These are phyloP conservation scores for Exidia glandulosa DNA, from an alignment of 768 basidiomycete genomes.

Conservation along the genomic window DNA sequence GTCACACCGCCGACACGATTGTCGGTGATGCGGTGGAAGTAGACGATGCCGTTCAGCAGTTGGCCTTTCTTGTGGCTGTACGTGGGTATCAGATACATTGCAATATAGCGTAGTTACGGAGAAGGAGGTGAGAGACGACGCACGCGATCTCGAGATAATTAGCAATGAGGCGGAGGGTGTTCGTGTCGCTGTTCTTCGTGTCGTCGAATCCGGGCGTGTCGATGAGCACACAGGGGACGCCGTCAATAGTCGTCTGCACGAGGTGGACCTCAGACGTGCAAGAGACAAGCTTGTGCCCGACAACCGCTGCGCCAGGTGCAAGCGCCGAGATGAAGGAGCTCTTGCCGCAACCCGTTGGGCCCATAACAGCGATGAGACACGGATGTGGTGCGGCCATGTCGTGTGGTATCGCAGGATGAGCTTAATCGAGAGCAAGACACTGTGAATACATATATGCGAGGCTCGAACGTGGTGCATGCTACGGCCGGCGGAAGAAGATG, in stretches of 20 bases:
- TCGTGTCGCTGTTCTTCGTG: not conserved
- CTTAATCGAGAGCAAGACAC: too few relatives aligned
- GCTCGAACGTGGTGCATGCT: too few relatives aligned
- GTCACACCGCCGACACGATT: not conserved
- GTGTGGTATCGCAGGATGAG: too few relatives aligned
- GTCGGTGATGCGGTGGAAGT: constrained; percentile 2
- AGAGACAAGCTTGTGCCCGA: constrained; percentile 37
- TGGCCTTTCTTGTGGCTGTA: not conserved
- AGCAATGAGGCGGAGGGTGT: not conserved
- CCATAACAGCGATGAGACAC: too few relatives aligned
- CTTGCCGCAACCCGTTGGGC: not conserved
- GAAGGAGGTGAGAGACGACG: not conserved
- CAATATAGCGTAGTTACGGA: too few relatives aligned
- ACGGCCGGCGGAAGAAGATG: too few relatives aligned
- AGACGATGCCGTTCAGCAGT: not conserved
- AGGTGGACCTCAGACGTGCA: constrained; percentile 38
- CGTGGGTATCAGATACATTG: too few relatives aligned
- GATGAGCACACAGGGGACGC: not conserved
- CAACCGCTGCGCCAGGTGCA: constrained; percentile 9
- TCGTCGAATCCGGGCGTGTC: constrained; percentile 2
- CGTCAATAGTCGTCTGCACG: constrained; percentile 25
- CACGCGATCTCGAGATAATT: not conserved
- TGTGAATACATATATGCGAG: too few relatives aligned
- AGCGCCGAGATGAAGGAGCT: not conserved
- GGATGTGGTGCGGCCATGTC: too few relatives aligned